Base-by-base conservation (phyloP, 176 grass and related monocot species). In the Coix lacrymajobi region DNA sequence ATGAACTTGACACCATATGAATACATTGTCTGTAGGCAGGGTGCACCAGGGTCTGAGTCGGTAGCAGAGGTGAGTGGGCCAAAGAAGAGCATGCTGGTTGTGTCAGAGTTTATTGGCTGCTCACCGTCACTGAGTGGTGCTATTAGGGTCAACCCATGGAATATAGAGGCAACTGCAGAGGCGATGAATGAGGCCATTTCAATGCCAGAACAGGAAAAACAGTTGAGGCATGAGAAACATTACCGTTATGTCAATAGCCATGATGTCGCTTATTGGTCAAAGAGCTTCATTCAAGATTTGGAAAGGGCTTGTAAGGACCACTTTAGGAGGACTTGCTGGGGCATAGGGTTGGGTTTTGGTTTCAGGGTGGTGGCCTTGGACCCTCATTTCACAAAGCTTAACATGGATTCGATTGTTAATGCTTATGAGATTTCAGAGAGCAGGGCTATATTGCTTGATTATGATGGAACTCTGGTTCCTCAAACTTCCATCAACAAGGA, bases 1-100 rank as follows among this genome's bases (percentile, higher is more conserved):
- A 99, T 99, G 96, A 99, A 99, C 80, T 77, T 99, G 43, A 99
- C 93, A 14, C 96, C 96, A 49, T 99, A 99, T 74, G 96, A 99
- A 69, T 99, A 99, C 83, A 93, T 99, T 84, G 93, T 96, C 49
- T 90, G 87, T 79, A 78, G 96, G 77, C 85, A 99, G 45, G 92
- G 93, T 73, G 89, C 87, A 58, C 52, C 84, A 48, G 79, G 69
- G 16, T 83, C 79, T 12, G 85, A 87, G 34, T 79, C 79, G 9
- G 65, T 61, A 5, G 81, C 80, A 4, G 87, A 80, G 63, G 69
- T 85, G 58, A 85, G 41, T 6, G 84, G 80, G 34, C 87, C 76
- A 5, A 95, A 90, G 52, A 92, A 89, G 86, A 99, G 96, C 80
- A 96, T 99, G 96, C 77, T 99, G 31, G 96, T 99, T 12, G 74